Evolutionary conservation across 345 rosid genomes (phyloP).

Genomic region (Dovyalis caffra): DNA sequence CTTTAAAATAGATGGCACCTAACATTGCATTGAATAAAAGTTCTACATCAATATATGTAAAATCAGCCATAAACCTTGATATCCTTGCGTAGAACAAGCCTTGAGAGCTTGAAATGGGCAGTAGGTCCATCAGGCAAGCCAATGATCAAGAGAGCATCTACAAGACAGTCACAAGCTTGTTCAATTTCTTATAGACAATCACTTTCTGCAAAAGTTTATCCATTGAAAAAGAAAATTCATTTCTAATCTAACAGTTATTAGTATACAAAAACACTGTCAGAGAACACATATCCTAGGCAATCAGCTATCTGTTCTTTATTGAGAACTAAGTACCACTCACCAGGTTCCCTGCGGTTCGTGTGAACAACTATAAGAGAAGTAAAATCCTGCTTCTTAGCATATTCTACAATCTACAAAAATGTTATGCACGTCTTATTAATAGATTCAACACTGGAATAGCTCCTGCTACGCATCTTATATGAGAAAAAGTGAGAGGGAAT

Average conservation of each 20-base stretch:
- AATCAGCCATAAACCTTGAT: constrained; percentile 57
- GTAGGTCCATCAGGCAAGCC: constrained; percentile 94
- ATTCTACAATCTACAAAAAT: constrained; percentile 66
- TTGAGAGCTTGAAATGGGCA: constrained; percentile 89
- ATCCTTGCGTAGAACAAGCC: constrained; percentile 78
- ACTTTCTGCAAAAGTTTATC: neutral
- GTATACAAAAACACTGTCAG: neutral
- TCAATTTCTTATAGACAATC: neutral
- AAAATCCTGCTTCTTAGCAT: constrained; percentile 76
- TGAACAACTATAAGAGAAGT: constrained; percentile 83
- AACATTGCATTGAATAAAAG: neutral
- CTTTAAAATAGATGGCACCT: neutral
- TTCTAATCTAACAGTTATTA: neutral
- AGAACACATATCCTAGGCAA: neutral
- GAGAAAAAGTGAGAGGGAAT: neutral
- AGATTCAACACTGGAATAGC: neutral
- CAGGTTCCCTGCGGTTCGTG: constrained; percentile 86
- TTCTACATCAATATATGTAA: neutral
- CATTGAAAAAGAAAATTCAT: neutral
- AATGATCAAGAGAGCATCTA: constrained; percentile 80
- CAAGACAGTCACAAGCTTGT: neutral
- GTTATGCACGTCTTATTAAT: neutral
- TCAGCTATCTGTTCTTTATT: neutral
- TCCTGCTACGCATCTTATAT: neutral
- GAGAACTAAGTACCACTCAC: constrained; percentile 35